Evolutionary conservation across 2,329 filamentous ascomycete species (phyloP), one percentile per base, ranked within the genome.

Genomic region (Fusarium sp.): DNA sequence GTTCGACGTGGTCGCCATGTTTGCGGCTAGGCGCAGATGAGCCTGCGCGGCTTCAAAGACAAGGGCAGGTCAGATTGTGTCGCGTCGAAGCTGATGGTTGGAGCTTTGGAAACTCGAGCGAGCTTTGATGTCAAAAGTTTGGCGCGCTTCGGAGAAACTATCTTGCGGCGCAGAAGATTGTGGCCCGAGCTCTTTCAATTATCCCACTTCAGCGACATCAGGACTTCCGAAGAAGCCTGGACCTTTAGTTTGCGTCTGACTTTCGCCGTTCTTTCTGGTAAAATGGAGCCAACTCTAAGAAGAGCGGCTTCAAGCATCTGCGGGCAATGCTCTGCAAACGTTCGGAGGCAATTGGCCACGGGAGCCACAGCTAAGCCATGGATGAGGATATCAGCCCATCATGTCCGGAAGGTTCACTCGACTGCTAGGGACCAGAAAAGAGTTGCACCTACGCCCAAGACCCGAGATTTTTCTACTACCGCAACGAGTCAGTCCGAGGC

Each of bases 1-100:
- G 79, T 95, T 95, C 46, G 94, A 97, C 65, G 95, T 97, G 78
- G 94, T 97, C 84, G 96, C 95, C 96, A 98, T 98, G 78, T 77
- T 86, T 77, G 75, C 80, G 76, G 76, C 75, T 79, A 76, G 76
- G 80, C 82, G 82, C 82, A 83, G 82, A 77, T 76, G 72, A 81
- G 81, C 82, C 83, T 82, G 83, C 82, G 80, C 81, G 81, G 81
- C 81, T 77, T 76, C 69, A 63, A 68, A 55, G 56, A 69, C 62
- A 73, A 69, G 58, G 63, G 58, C 48, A 64, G 63, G 72, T 75
- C 74, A 58, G 68, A 71, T 71, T 69, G 65, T 62, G 61, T 70
- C 71, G 72, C 66, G 75, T 71, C 35, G 63, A 70, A 66, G 66
- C 55, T 70, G 61, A 43, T 62, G 65, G 58, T 72, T 69, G 62